Base-by-base conservation (phyloP, 1,139 yeast species). In the Zygotorulaspora mrakii region DNA sequence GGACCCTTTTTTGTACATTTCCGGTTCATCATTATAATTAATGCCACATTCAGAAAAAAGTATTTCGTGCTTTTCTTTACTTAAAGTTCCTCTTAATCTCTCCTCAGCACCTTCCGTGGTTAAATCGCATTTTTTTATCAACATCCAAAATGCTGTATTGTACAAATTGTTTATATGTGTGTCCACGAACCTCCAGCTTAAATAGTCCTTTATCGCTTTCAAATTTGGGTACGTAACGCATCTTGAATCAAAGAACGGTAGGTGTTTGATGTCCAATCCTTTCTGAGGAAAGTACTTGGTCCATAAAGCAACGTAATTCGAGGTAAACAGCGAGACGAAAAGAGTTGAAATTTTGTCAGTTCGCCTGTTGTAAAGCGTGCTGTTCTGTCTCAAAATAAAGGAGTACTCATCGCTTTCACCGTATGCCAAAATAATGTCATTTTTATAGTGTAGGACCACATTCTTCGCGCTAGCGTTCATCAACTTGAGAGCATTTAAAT, bases 341-440 rank as follows among this genome's bases (percentile, higher is more conserved):
- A 94, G 77, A 3, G 94, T 77, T 1, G 84, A 77, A 33, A 91
- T 66, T 59, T 91, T 91, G 63, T 66, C 65, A 46, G 83, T 91
- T 42, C 98, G 68, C 50, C 97, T 68, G 49, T 88, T 95, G 57
- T 82, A 89, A 42, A 91, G 60, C 2, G 68, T 67, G 35, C 94
- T 79, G 30, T 69, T 70, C 40, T 71, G 74, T 23, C 79, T 67
- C 37, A 91, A 64, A 6, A 89, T 73, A 61, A 89, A 89, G 16
- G 94, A 83, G 61, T 84, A 91, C 65, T 91, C 99, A 61, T 91
- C 99, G 23, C 94, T 82, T 55, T 91, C 97, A 0, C 99, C 99
- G 59, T 83, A 91, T 0, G 95, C 95, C 61, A 89, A 49, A 16
- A 80, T 57, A 1, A 87, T 74, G 49, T 94, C 98, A 7, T 86